Base-by-base conservation (phyloP, 176 grass and related monocot species). In the Avena eriantha region DNA sequence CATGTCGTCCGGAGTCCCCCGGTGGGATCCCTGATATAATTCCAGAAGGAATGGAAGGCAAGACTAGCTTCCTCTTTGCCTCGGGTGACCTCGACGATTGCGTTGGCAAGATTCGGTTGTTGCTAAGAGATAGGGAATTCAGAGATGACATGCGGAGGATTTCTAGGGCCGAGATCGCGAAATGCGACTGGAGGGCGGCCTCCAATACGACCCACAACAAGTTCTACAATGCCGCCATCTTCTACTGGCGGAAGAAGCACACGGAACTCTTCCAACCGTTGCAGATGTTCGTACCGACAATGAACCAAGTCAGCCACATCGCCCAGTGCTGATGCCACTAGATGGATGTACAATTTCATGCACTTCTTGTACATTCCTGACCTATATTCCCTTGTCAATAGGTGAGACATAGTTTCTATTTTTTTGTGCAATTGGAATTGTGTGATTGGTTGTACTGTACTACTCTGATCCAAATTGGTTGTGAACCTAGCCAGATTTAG, bases 11-110 rank as follows among this genome's bases (percentile, higher is more conserved):
- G 96, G 91, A 7, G 90, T 98, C 21, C 93, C 96, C 96, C 0
- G 96, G 96, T 0, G 93, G 96, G 13, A 94, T 98, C 49, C 86
- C 92, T 0, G 93, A 98, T 29, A 95, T 98, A 45, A 95, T 98
- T 75, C 90, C 96, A 0, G 86, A 84, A 15, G 91, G 93, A n/a
- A 91, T 86, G 41, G 96, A 98, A 43, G 90, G 96, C 29, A 93
- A 76, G 64, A 95, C 91, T 5, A 93, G 96, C 71, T 95, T 98
- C 84, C 88, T 95, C 2, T 95, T 91, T 81, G 90, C 90, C 3
- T 93, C 96, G 1, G 96, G 96, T 0, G 34, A 98, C 75, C 86
- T 94, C 0, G 86, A 95, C 3, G 96, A 95, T 24, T 98, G 96
- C 0, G 54, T 94, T 1, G 64, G 39, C 83, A 95, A 98, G 84